Evolutionary conservation across 805 yeast genomes (phyloP), one percentile per base, ranked within the genome.

Genomic region (Wickerhamiella musiphila): DNA sequence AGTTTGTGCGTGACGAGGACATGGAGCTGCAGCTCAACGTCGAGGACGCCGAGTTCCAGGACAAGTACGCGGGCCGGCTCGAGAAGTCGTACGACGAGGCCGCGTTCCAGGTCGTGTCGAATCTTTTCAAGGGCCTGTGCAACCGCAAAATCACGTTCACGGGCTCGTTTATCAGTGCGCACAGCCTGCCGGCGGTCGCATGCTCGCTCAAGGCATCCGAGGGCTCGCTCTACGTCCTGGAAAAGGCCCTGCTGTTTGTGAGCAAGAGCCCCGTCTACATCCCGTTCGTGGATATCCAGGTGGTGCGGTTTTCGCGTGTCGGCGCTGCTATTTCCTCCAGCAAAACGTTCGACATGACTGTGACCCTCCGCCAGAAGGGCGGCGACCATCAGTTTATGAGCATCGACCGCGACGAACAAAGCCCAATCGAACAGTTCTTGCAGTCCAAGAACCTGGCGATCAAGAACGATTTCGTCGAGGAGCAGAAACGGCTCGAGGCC

Each of bases 121-220:
- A 82, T 47, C 75, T 92, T 35, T 69, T 90, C 52, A 74, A 78
- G 49, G 98, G 98, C 3, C 67, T 90, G 41, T 74, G 94, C 4
- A 93, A 81, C 42, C 71, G 84, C 39, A 74, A 83, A 48, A 70
- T 86, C 35, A 72, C 81, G 18, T 72, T 73, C 26, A 94, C 95
- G 0, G 93, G 94, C 10, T 63, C 77, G 3, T 90, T 70, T 62
- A 65, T 65, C 38, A 75, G 93, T 4, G 69, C 73, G 24, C 75
- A 73, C 48, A 72, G 70, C 28, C 82, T 77, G 46, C 78, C 93
- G 10, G 94, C 93, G 4, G 77, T 90, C 18, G 66, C 82, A 14
- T 86, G 96, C 57, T 81, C 95, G 5, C 68, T 81, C 45, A 90
- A 86, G 55, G 96, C 96, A 0, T 77, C 79, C 31, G 96, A 90